Conservation (phyloP, 352 stramenopile species). For the Phytophthora agathidicida region DNA sequence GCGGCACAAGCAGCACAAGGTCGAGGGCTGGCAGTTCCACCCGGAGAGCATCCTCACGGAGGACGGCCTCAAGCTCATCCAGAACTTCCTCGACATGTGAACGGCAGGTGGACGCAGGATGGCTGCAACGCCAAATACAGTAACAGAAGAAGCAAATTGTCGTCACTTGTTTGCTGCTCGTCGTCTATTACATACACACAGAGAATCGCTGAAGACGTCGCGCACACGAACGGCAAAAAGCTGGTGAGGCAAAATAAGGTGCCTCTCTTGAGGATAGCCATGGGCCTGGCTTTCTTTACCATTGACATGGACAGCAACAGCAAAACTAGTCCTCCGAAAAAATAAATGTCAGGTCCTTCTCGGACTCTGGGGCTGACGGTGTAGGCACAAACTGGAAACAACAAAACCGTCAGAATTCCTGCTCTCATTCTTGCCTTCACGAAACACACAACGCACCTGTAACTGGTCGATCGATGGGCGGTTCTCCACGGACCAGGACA, state of each 20-base stretch:
- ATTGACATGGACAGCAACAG: conserved; percentile 8
- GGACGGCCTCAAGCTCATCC: conserved; percentile 82
- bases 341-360: conserved; percentile 72
- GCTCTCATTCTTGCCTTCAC: neutral
- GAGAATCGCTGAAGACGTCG: conserved; percentile 1
- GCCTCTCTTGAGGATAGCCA: conserved; percentile 3
- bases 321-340: conserved; percentile 72
- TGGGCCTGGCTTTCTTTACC: conserved; percentile 6
- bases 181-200: conserved; percentile 30
- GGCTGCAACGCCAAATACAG: conserved; percentile 13
- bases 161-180: conserved; percentile 7
- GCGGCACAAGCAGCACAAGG: conserved; percentile 85
- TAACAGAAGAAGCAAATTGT: conserved; percentile 14
- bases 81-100: conserved; percentile 91
- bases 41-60: conserved; percentile 89
- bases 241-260: conserved; percentile 9
- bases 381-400: conserved; percentile 52
- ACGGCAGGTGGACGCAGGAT: neutral
- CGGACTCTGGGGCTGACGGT: conserved; percentile 34
- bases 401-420: conserved; percentile 10
- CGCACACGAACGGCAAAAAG: conserved; percentile 1
- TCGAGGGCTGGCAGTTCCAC: conserved; percentile 91
- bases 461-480: conserved; percentile 71
- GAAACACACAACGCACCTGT: conserved; percentile 42
- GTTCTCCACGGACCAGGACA: conserved; percentile 84